phyloP scores from a whole-genome alignment of 1,139 yeast species.

The Yamadazyma mexicana region DNA sequence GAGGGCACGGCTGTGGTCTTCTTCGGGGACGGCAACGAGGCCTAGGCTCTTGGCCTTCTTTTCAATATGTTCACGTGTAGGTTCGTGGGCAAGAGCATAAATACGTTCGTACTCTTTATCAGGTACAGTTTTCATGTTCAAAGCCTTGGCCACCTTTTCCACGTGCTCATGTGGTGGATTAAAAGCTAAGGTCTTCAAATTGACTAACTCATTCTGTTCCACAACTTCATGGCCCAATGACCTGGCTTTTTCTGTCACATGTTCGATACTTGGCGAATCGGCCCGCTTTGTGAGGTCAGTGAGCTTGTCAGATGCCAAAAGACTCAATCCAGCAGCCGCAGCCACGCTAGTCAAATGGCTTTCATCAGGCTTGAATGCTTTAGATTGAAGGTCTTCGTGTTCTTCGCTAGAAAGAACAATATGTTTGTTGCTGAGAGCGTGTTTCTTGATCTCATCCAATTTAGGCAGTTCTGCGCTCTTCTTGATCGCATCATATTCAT shows the following conservation, averaged over 20 bases:
- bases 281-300: conserved; percentile 15
- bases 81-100: conserved; percentile 18
- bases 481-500: conserved; percentile 5
- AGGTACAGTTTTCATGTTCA: conserved; percentile 8
- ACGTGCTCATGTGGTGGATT: conserved; percentile 31
- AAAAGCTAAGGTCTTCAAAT: conserved; percentile 17
- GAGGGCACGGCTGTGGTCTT: conserved; percentile 9
- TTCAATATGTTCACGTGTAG: conserved; percentile 26
- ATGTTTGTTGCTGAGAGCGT: conserved; percentile 16
- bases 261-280: conserved; percentile 24
- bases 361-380: conserved; percentile 24
- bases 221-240: conserved; percentile 19
- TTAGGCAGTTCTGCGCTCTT: conserved; percentile 19
- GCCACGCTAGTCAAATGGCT: conserved; percentile 25
- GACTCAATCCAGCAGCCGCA: conserved; percentile 20
- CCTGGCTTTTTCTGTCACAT: conserved; percentile 17
- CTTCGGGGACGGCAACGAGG: conserved; percentile 8
- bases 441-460: conserved; percentile 19
- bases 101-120: conserved; percentile 6
- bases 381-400: conserved; percentile 13
- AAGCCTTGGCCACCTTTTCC: conserved; percentile 19
- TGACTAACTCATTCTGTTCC: conserved; percentile 15
- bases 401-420: conserved; percentile 11
- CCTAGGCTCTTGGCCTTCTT: conserved; percentile 22
- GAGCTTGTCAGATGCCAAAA: conserved; percentile 21